phyloP scores from a whole-genome alignment of 139 green algal species.

The Ulvella scutata region DNA sequence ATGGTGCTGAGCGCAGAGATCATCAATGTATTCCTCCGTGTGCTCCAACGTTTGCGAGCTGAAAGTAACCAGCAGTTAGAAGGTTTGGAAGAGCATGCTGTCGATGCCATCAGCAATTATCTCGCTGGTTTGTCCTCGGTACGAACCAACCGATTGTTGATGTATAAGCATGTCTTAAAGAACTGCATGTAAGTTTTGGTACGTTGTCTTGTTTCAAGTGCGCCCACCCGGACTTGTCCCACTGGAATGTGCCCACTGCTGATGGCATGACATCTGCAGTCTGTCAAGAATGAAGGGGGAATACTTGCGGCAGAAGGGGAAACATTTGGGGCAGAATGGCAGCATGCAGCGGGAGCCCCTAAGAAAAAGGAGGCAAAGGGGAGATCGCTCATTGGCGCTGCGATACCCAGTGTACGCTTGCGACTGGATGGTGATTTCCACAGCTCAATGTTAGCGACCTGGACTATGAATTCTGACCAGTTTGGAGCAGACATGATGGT shows the following conservation, averaged over 20 bases:
- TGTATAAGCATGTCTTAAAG: too few species aligned
- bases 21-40: background rate
- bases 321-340: background rate
- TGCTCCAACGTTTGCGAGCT: background rate
- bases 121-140: background rate
- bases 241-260: background rate
- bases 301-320: background rate
- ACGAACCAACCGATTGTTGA: background rate
- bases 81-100: background rate
- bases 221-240: too few species aligned
- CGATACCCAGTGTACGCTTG: background rate
- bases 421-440: background rate
- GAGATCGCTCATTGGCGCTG: background rate
- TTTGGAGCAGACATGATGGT: background rate
- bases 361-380: background rate
- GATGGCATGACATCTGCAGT: background rate
- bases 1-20: slow-evolving; percentile 1
- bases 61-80: background rate
- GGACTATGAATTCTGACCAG: background rate
- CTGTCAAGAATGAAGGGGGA: slow-evolving; percentile 2
- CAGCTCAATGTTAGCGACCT: background rate
- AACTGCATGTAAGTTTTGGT: too few species aligned
- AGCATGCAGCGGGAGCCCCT: background rate
- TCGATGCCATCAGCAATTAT: background rate
- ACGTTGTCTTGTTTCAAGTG: background rate